Evolutionary conservation across 1,284 basidiomycete species (phyloP).

Genomic region (Ceratobasidium sp.): DNA sequence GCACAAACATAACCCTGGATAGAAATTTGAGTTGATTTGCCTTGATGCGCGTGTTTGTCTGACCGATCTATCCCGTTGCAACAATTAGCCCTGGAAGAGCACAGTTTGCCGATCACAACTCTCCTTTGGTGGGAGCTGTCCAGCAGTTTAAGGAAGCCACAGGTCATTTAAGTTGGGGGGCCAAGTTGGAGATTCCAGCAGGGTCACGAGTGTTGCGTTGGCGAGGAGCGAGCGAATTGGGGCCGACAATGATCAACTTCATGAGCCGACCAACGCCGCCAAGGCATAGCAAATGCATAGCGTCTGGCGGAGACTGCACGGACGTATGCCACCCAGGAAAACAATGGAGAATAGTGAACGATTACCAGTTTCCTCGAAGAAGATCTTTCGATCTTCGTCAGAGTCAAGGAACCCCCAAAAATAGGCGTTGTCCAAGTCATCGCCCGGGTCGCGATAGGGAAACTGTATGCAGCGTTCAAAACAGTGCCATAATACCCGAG

Average conservation of each 20-base stretch:
- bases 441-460: background rate
- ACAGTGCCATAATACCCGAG: background rate
- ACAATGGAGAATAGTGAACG: conserved; percentile 26
- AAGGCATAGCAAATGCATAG: conserved; percentile 42
- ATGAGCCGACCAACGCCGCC: conserved; percentile 34
- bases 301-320: conserved; percentile 15
- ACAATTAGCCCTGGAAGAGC: no score
- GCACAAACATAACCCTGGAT: background rate
- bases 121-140: conserved; percentile 18
- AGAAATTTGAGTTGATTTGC: conserved; percentile 30
- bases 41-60: conserved; percentile 18
- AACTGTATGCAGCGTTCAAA: background rate
- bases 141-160: conserved; percentile 21
- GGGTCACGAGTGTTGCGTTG: conserved; percentile 1
- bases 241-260: conserved; percentile 24
- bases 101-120: background rate
- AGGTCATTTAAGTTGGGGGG: background rate
- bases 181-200: conserved; percentile 1
- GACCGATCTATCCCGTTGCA: conserved; percentile 13
- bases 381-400: background rate
- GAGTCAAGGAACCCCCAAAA: background rate
- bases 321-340: conserved; percentile 42
- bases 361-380: conserved; percentile 23
- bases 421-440: conserved; percentile 21
- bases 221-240: conserved; percentile 1